Evolutionary conservation across 2,329 filamentous ascomycete genomes (phyloP), one percentile per base, ranked within the genome.

Genomic region (Cryphonectria parasitica): DNA sequence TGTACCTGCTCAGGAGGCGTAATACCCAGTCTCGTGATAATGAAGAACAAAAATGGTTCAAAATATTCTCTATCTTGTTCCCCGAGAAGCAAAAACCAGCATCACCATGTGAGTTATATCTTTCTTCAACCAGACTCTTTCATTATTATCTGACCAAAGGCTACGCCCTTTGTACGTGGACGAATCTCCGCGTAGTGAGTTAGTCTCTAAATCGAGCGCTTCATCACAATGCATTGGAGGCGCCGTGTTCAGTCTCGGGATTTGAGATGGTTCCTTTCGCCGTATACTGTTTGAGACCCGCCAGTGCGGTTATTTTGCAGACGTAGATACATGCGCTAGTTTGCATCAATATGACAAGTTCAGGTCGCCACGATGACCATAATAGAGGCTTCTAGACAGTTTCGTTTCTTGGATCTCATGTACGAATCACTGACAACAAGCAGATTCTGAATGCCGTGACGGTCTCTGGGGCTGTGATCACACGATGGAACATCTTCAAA

Each of bases 31-130:
- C 62, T 17, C 31, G 45, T 7, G 66, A 49, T 4, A 49, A n/a
- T 5, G 66, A 68, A 28, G 56, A 62, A 5, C 31, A 62, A 1
- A 68, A 68, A 36, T 68, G 66, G 66, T 68, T 52, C 43, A 58
- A 63, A 3, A 52, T 68, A 34, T 68, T 45, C 25, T 39, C 41
- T 7, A 28, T 62, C 6, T 28, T 68, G 17, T 68, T 68, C 17
- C 66, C 66, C 2, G 56, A 54, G 25, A 15, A 13, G 3, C 34
- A 8, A 22, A 43, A 10, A 4, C 66, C 66, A 39, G 31, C 13
- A 15, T 68, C 66, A 3, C 58, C 66, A 19, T 68, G 66, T 68
- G 19, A 62, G 66, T 68, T 19, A 45, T n/a, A 19, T 4, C 2
- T 49, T 65, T 65, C 7, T n/a, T 54, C 49, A 8, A n/a, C 25